These are phyloP conservation scores for Aspergillus fructus DNA, from an alignment of 2,329 filamentous ascomycete genomes.

Conservation along the genomic window DNA sequence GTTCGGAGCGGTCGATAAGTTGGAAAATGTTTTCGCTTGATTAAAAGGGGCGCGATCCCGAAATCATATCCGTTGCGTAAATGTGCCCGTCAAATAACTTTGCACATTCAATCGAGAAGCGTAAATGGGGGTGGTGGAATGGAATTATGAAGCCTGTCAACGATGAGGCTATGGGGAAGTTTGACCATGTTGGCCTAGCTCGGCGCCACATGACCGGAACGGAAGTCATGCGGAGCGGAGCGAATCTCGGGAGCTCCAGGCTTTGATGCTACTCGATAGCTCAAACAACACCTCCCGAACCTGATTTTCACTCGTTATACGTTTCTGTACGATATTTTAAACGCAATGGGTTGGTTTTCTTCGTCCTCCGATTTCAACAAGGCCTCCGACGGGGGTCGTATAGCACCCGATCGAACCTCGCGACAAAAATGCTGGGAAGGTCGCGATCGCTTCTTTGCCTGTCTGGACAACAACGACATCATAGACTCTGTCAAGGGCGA, in stretches of 20 bases:
- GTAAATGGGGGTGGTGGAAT: neutral
- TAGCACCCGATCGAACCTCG: constrained; percentile 82
- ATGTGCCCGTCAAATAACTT: neutral
- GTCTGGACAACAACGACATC: constrained; percentile 78
- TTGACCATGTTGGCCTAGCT: constrained; percentile 15
- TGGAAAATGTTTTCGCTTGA: neutral
- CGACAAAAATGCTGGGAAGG: constrained; percentile 85
- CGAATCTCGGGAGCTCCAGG: constrained; percentile 6
- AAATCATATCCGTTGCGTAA: neutral
- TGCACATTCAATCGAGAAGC: neutral
- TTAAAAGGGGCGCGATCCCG: neutral
- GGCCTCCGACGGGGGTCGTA: constrained; percentile 59
- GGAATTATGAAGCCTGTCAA: neutral
- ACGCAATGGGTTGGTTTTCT: constrained; percentile 53
- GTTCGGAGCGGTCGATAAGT: neutral
- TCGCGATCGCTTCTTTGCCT: constrained; percentile 83
- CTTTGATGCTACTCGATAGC: neutral
- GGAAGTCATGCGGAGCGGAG: constrained; percentile 17
- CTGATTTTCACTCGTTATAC: neutral
- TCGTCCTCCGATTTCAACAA: constrained; percentile 45
- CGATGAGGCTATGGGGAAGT: neutral
- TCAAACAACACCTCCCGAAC: neutral
- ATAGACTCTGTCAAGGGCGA: constrained; percentile 68
- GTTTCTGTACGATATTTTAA: neutral
- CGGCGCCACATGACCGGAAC: constrained; percentile 21